These are phyloP conservation scores for Rhododendron kiyosumense DNA, from an alignment of 148 eudicot species.

Conservation along the genomic window DNA sequence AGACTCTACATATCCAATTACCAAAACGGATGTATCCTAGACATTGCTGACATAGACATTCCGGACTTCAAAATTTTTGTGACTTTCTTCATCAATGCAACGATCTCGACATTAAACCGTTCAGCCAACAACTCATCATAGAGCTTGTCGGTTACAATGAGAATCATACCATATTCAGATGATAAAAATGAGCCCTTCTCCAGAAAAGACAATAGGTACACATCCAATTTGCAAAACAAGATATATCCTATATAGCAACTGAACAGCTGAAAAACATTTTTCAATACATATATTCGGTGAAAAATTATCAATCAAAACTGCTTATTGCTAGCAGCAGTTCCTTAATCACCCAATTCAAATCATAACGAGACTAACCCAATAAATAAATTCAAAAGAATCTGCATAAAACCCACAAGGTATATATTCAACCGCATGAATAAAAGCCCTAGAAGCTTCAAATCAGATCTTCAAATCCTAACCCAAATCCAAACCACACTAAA, in stretches of 20 bases:
- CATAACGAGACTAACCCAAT: background rate
- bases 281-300: background rate
- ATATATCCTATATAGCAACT: background rate
- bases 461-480: background rate
- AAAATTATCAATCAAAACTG: background rate
- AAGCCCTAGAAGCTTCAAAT: conserved; percentile 3
- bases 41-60: too few species aligned
- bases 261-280: background rate
- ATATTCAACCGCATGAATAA: background rate
- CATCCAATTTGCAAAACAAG: background rate
- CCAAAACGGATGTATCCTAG: too few species aligned
- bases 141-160: background rate
- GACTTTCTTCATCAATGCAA: background rate
- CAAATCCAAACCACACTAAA: background rate
- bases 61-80: background rate
- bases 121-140: background rate
- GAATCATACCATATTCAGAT: background rate
- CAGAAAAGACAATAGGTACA: background rate
- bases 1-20: background rate
- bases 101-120: background rate
- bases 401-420: background rate
- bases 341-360: conserved; percentile 3
- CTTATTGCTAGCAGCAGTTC: background rate
- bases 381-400: background rate
- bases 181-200: background rate